Conservation (phyloP, 768 basidiomycete genomes). For the Tulasnella sp. region DNA sequence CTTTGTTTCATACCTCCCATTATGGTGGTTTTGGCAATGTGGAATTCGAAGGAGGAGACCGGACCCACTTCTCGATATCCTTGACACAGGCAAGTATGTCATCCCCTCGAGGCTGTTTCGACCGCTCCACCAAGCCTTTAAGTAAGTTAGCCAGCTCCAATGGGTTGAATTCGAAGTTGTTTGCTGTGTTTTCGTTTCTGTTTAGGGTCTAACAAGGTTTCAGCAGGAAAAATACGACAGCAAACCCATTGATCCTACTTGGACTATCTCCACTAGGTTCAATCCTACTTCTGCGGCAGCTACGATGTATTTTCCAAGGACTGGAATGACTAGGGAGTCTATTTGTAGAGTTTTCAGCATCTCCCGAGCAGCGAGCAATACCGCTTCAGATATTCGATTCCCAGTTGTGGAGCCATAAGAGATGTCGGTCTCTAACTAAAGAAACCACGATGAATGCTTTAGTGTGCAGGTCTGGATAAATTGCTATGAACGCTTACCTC, state of each 20-base stretch:
- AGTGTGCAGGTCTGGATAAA: background rate
- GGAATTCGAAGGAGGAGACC: too few relatives aligned
- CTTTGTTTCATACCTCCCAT: too few relatives aligned
- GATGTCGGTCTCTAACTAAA: background rate
- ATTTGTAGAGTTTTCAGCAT: background rate
- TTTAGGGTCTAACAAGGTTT: background rate
- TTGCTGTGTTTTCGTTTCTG: background rate
- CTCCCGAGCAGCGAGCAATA: background rate
- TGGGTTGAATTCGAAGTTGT: background rate
- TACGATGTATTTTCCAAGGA: background rate
- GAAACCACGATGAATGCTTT: background rate
- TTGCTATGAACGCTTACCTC: too few relatives aligned
- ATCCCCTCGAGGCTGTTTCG: background rate
- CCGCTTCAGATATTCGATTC: background rate
- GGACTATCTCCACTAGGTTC: background rate
- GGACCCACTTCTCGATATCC: background rate
- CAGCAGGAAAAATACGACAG: background rate
- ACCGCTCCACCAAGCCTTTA: background rate
- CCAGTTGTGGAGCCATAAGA: background rate
- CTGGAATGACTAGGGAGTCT: background rate
- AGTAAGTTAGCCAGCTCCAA: background rate
- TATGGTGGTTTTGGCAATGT: too few relatives aligned
- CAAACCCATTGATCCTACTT: background rate
- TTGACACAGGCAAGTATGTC: background rate
- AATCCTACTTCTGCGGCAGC: background rate